Evolutionary conservation across 352 stramenopile species (phyloP).

Genomic region (Pythium sp.): DNA sequence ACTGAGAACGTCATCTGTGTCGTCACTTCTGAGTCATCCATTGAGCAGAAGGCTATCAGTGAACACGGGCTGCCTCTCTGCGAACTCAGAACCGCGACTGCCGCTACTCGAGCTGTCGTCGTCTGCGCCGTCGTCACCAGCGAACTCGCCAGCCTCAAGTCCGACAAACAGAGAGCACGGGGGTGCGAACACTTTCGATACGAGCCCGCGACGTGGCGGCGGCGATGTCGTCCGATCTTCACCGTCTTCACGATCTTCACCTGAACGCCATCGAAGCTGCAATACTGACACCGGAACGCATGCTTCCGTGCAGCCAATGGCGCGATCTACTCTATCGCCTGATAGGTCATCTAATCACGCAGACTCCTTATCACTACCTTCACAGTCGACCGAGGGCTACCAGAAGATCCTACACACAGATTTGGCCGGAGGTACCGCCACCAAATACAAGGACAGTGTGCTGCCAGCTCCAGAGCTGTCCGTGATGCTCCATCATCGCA

Average conservation of each 20-base stretch:
- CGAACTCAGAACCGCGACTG: conserved; percentile 1
- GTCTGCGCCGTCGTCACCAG: conserved; percentile 2
- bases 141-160: conserved; percentile 7
- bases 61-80: not conserved
- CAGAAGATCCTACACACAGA: not conserved
- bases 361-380: not conserved
- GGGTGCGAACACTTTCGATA: not conserved
- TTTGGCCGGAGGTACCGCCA: not conserved
- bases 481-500: conserved; percentile 10
- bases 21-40: not conserved
- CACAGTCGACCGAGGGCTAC: not conserved
- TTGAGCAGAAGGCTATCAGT: not conserved
- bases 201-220: not conserved
- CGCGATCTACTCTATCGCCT: not conserved
- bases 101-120: conserved; percentile 5
- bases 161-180: conserved; percentile 1
- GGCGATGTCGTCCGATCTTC: not conserved
- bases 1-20: not conserved
- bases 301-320: not conserved
- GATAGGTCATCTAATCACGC: not conserved
- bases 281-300: not conserved
- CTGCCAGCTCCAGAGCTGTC: conserved; percentile 4
- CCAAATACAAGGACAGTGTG: not conserved
- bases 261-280: conserved; percentile 5
- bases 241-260: not conserved